A percentile compares a stretch with the other conserved stretches of the same genome.
phyloP scores from a whole-genome alignment of 495 filamentous ascomycete genomes.

The Lasiosphaeriaceae sp. region DNA sequence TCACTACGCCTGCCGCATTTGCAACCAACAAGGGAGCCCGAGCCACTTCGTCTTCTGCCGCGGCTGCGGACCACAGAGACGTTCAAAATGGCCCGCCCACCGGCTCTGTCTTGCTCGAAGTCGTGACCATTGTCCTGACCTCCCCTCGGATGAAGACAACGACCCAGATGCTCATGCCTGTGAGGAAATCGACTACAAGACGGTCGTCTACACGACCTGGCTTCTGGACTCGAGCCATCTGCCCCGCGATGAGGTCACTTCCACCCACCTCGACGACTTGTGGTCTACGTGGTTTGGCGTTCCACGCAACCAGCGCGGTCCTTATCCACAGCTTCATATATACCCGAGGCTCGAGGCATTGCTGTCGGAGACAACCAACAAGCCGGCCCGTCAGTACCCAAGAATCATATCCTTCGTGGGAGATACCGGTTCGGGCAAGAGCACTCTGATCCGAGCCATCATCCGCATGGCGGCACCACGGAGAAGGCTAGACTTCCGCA shows the following conservation, averaged over 20 bases:
- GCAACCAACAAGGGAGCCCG: not conserved
- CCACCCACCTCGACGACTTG: slow-evolving; percentile 10
- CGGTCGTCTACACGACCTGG: slow-evolving; percentile 1
- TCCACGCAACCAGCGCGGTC: slow-evolving; percentile 14
- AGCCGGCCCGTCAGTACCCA: slow-evolving; percentile 11
- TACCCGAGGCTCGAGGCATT: slow-evolving; percentile 12
- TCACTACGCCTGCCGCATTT: not conserved
- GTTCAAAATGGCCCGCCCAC: not conserved
- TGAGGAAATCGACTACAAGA: not conserved
- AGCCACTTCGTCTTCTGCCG: not conserved
- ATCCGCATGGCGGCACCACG: slow-evolving; percentile 17
- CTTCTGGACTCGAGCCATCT: slow-evolving; percentile 11
- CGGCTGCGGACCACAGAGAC: not conserved
- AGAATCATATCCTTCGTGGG: slow-evolving; percentile 17
- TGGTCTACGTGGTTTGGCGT: slow-evolving; percentile 20
- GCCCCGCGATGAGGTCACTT: slow-evolving; percentile 5
- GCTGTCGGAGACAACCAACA: not conserved
- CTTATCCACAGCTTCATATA: slow-evolving; percentile 10
- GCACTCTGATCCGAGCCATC: slow-evolving; percentile 17
- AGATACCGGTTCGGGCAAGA: slow-evolving; percentile 18
- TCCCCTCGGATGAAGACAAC: not conserved
- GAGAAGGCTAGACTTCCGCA: slow-evolving; percentile 1
- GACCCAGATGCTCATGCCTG: not conserved
- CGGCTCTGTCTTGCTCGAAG: not conserved
- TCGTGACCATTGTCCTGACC: not conserved